Evolutionary conservation across 2,329 filamentous ascomycete genomes (phyloP), one percentile per base, ranked within the genome.

Genomic region (Beauveria medogensis): DNA sequence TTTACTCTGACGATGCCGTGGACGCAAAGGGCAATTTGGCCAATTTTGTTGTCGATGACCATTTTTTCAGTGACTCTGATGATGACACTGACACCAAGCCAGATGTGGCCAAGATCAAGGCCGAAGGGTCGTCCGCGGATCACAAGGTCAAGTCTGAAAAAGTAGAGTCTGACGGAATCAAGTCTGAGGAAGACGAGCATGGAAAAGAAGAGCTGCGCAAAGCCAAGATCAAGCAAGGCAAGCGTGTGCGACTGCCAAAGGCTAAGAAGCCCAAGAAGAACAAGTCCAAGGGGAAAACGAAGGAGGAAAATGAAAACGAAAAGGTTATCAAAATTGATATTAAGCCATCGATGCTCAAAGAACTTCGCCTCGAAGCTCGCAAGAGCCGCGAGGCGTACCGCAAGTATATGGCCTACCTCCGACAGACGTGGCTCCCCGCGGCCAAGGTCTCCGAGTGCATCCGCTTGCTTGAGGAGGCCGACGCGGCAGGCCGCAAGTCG

Each of bases 361-460:
- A 66, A 61, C 79, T 94, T 18, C 90, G 91, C 65, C 82, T 85
- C 61, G 82, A 89, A 28, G 86, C 85, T 0, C 76, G 77, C 54
- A 84, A 82, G 64, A 93, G 84, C 72, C 80, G 79, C 30, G 80
- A 79, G 14, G 84, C 88, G 3, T 88, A 87, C 67, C 80, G 78
- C 63, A 83, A 82, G 65, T 96, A 94, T 72, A 80, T 92, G 67
- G 77, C 76, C 40, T 88, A 86, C 56, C 78, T 94, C 7, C 80
- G 81, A 26, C 84, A 87, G 69, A 80, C 84, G 30, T 96, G 86
- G 82, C 75, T 88, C 61, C 86, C 86, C 62, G 91, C 89, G 69
- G 91, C 88, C 67, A 96, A 97, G 74, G 90, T 93, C 5, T 86
- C 91, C 63, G 87, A 89, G 9, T 79, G 96, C 18, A 78, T 94